phyloP scores from a whole-genome alignment of 2,329 filamentous ascomycete genomes.

The Xylaria sp. region DNA sequence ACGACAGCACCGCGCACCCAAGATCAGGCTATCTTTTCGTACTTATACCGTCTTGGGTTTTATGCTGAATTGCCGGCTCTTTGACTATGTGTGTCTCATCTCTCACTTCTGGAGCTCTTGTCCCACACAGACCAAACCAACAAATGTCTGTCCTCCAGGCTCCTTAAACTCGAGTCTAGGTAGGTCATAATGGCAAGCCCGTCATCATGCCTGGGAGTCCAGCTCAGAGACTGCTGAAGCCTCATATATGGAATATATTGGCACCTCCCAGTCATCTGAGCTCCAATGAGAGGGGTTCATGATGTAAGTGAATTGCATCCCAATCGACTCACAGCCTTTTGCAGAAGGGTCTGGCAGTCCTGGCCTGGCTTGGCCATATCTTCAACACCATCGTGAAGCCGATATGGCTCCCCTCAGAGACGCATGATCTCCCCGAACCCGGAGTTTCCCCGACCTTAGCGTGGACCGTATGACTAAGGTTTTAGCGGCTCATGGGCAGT shows the following conservation, averaged over 20 bases:
- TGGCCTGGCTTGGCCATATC: conserved; percentile 3
- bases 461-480: conserved; percentile 10
- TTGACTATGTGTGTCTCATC: neutral
- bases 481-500: conserved; percentile 13
- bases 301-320: conserved; percentile 9
- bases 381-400: conserved; percentile 16
- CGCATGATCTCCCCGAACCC: conserved; percentile 16
- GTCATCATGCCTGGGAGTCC: conserved; percentile 3
- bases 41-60: neutral
- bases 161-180: neutral
- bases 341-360: neutral
- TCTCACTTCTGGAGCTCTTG: neutral
- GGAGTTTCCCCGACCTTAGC: conserved; percentile 22
- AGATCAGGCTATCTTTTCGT: neutral
- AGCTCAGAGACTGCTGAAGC: neutral
- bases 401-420: conserved; percentile 22
- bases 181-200: neutral
- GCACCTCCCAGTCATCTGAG: neutral
- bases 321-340: neutral
- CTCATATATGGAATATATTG: neutral
- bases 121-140: too few species aligned
- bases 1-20: conserved; percentile 8
- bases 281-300: neutral
- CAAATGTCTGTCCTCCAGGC: too few species aligned
- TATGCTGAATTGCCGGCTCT: neutral